Conservation (phyloP, 2,329 filamentous ascomycete genomes). For the Colletotrichum tropicale region DNA sequence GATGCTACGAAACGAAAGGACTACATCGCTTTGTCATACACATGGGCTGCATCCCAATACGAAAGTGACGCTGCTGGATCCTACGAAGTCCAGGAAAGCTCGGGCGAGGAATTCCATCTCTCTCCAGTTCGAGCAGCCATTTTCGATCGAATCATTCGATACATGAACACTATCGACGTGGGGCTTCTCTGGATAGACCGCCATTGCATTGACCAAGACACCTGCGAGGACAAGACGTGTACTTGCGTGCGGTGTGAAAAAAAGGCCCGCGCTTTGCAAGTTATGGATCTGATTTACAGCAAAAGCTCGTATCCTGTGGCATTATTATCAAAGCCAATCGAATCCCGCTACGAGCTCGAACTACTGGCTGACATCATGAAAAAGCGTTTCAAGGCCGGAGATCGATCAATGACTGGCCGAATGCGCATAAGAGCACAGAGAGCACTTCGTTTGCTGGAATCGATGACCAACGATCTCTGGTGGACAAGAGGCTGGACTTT, state of each 20-base stretch:
- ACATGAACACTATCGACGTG: neutral
- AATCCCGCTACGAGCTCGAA: rapidly evolving
- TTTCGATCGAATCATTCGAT: neutral
- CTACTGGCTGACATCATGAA: neutral
- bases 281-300: neutral
- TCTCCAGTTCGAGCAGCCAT: neutral
- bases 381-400: neutral
- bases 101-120: rapidly evolving
- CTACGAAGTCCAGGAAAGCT: neutral
- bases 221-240: rapidly evolving
- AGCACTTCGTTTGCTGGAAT: neutral
- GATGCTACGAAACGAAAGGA: neutral
- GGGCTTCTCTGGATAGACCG: neutral
- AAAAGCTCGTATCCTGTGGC: neutral
- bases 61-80: neutral
- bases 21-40: neutral
- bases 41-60: neutral
- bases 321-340: neutral
- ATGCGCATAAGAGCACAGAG: neutral
- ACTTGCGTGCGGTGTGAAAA: rapidly evolving
- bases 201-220: neutral
- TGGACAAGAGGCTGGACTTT: neutral
- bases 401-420: rapidly evolving
- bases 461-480: neutral
- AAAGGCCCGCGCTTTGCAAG: neutral